Base-by-base conservation (phyloP, 2,329 filamentous ascomycete genomes). In the Hirsutella rhossiliensis region DNA sequence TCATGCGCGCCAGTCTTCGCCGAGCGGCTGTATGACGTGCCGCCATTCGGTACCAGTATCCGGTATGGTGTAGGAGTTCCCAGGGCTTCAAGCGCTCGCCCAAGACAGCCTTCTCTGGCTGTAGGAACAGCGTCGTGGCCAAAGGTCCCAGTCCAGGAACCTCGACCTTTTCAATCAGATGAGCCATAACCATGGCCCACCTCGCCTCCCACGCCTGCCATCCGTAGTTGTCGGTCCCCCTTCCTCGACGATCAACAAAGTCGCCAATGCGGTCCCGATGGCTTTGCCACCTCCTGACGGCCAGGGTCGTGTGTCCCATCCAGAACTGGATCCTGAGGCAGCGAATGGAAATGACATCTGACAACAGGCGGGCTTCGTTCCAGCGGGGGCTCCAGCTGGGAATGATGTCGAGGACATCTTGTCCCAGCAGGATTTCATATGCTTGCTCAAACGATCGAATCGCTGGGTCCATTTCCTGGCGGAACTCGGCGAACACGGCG, bases 181-280 rank as follows among this genome's bases (percentile, higher is more conserved):
- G 68, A 2, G 76, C 78, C 78, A 82, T 82, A 12, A 78, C 64
- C 19, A 66, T 67, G 15, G 76, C 72, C 78, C 78, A 82, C 45
- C 85, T 76, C 36, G 86, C 80, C 64, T 95, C 84, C 89, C 90
- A 98, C 2, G 90, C 89, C 56, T 87, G 78, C 86, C 89, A 97
- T 6, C 87, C 87, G 60, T 97, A 97, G 51, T 87, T 94, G 29
- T 80, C 78, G 3, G 86, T 88, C 1, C 90, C 90, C 53, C 86
- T 86, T 4, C 88, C 89, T 52, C 84, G 80, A 17, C 85, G 76
- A 56, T 95, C 87, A 15, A 96, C 70, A 43, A 96, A 76, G 53
- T 87, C 83, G 44, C 73, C 74, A 50, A 90, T 80, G 45, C 82
- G 78, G 44, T 80, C 75, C 48, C 82, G 78, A 61, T 97, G 94